Evolutionary conservation across 345 rosid species (phyloP).

Genomic region (Arabidopsis arenosa): DNA sequence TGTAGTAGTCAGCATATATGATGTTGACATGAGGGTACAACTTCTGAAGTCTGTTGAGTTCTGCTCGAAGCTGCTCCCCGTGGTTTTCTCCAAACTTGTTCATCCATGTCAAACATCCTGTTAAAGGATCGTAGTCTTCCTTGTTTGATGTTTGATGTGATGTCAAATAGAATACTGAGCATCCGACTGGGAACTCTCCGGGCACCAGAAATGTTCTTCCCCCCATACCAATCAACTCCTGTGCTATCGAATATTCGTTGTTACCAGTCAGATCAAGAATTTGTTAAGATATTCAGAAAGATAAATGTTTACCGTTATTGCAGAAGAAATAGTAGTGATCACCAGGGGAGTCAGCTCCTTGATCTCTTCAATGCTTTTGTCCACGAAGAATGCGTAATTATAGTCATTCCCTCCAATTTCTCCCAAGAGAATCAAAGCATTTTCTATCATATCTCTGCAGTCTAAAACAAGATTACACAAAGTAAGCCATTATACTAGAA

Average conservation of each 20-base stretch:
- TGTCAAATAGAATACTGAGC: slow-evolving; percentile 42
- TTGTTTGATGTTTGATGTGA: slow-evolving; percentile 34
- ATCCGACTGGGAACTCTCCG: slow-evolving; percentile 52
- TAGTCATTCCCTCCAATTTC: slow-evolving; percentile 71
- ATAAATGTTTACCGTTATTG: slow-evolving; percentile 45
- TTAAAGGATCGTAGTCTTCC: slow-evolving; percentile 48
- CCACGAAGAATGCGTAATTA: slow-evolving; percentile 34
- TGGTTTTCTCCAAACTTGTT: slow-evolving; percentile 52
- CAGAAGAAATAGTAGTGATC: slow-evolving; percentile 42
- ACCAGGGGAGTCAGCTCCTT: slow-evolving; percentile 51
- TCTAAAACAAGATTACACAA: slow-evolving; percentile 1
- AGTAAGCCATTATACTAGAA: neutral
- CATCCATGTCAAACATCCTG: slow-evolving; percentile 53
- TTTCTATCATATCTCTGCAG: slow-evolving; percentile 42
- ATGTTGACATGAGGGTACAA: slow-evolving; percentile 51
- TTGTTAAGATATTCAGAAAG: neutral
- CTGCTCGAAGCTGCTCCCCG: slow-evolving; percentile 44
- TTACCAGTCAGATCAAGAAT: neutral
- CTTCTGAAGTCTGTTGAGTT: slow-evolving; percentile 30
- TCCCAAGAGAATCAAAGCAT: slow-evolving; percentile 60
- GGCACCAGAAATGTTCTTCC: slow-evolving; percentile 58
- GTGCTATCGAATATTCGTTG: neutral
- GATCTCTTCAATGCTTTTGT: slow-evolving; percentile 30
- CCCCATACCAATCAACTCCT: slow-evolving; percentile 57
- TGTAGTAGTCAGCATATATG: slow-evolving; percentile 55